Base-by-base conservation (phyloP, 257 asterid species). In the Nicotiana attenuata region DNA sequence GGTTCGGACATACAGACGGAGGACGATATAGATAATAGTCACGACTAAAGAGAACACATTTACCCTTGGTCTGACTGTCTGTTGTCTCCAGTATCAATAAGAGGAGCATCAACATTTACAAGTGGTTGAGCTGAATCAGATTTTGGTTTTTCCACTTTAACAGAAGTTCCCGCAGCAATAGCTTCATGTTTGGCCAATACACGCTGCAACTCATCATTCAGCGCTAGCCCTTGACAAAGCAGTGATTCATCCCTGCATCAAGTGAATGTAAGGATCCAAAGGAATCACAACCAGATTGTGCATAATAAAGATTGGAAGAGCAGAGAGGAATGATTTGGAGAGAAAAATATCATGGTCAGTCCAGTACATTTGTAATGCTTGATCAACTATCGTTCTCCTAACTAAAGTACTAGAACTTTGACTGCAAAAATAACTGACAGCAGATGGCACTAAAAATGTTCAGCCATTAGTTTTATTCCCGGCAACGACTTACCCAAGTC, bases 151-250 rank as follows among this genome's bases (percentile, higher is more conserved):
- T 89, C 97, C 56, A 81, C 57, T 85, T 77, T 90, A 87, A 83
- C 80, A 75, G 92, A 50, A 82, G 84, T 86, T 85, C 98, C 98
- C 0, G 99, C 91, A 60, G 98, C 83, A 85, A 93, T 84, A 77
- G 98, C 85, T 83, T 96, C 99, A 77, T 96, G 98, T 87, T 91
- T 96, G 83, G 98, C 97, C 65, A 96, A 85, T 82, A 92, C 94
- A 59, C 97, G 97, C 82, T 96, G 98, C 90, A 96, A 88, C 87
- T 93, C 98, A 85, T 96, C 98, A 85, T 94, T 96, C 83, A 94
- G 88, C 20, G 98, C 89, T 85, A 96, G 89, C 82, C 98, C 99
- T 89, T 94, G 98, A 89, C 97, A 88, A 83, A 96, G 88, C 65
- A 96, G 86, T 22, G 97, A 93, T 82, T 96, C 99, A 87, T 96